Percentiles rank a stretch among this genome's conserved stretches.
Conservation (phyloP, 805 yeast species). For the Candida loeiensis region DNA sequence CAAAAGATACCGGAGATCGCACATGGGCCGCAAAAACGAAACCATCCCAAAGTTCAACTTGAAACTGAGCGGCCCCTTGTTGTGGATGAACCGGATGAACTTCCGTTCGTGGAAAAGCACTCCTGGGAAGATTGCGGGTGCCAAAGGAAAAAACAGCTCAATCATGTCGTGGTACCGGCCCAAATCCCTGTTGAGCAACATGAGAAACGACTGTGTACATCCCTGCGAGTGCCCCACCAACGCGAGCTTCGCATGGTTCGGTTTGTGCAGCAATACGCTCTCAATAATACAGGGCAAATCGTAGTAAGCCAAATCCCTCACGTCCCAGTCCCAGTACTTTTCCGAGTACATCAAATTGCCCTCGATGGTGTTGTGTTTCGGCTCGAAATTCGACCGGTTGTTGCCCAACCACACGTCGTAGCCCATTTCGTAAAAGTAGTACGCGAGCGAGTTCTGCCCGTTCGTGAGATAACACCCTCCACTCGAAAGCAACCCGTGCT, state of each 20-base stretch:
- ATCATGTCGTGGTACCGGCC: constrained; percentile 47
- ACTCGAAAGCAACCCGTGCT: constrained; percentile 87
- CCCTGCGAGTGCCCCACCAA: constrained; percentile 91
- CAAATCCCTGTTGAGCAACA: constrained; percentile 47
- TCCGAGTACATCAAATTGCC: constrained; percentile 40
- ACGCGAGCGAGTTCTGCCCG: constrained; percentile 76
- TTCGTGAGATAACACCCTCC: constrained; percentile 80
- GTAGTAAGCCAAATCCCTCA: constrained; percentile 71
- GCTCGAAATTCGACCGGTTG: constrained; percentile 81
- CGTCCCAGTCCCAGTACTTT: constrained; percentile 91
- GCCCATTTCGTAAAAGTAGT: constrained; percentile 51
- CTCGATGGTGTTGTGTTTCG: constrained; percentile 47
- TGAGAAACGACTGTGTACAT: constrained; percentile 77
- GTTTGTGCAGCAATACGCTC: constrained; percentile 46
- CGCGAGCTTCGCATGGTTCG: constrained; percentile 46
- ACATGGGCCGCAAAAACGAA: constrained; percentile 76
- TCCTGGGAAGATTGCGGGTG: constrained; percentile 94
- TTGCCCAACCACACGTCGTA: constrained; percentile 92
- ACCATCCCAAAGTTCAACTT: constrained; percentile 67
- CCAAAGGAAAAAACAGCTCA: constrained; percentile 68
- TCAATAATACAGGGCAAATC: constrained; percentile 76
- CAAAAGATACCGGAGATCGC: constrained; percentile 46
- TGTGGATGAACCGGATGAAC: constrained; percentile 62
- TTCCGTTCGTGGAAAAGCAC: constrained; percentile 57
- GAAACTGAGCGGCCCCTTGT: constrained; percentile 41